Conservation (phyloP, 306 rosid species). For the Amphicarpaea edgeworthii region DNA sequence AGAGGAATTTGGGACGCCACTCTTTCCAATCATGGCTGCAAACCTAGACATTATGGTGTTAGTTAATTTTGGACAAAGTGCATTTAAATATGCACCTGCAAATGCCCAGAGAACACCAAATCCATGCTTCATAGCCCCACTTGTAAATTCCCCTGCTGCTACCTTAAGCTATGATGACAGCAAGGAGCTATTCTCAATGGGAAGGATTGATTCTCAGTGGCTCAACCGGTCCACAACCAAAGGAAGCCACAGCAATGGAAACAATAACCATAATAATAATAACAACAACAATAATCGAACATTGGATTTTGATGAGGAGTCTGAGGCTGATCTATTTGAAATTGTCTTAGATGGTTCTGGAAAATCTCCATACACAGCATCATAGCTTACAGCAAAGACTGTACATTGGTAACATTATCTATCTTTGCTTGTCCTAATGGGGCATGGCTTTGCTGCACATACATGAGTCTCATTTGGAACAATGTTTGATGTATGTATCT, state of each 20-base stretch:
- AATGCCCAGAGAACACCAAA: conserved; percentile 87
- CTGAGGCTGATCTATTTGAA: conserved; percentile 66
- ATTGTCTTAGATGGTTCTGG: conserved; percentile 56
- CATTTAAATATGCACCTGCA: conserved; percentile 80
- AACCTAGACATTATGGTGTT: conserved; percentile 64
- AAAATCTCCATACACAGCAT: conserved; percentile 45
- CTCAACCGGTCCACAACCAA: conserved; percentile 54
- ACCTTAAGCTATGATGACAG: conserved; percentile 80
- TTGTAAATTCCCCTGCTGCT: conserved; percentile 52
- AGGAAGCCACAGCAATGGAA: conserved; percentile 55
- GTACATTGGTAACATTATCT: not conserved
- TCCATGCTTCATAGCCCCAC: conserved; percentile 80
- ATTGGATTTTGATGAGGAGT: conserved; percentile 59
- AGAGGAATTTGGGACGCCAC: conserved; percentile 77
- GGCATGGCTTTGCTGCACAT: conserved; percentile 38
- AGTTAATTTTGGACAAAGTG: conserved; percentile 85
- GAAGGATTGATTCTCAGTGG: conserved; percentile 86
- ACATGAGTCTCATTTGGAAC: conserved; percentile 24
- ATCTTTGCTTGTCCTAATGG: conserved; percentile 28
- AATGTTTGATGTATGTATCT: conserved; percentile 27
- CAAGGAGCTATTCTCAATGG: conserved; percentile 95
- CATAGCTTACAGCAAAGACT: conserved; percentile 39
- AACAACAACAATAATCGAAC: conserved; percentile 33
- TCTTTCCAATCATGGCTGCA: conserved; percentile 80
- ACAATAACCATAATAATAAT: not conserved